Evolutionary conservation across 2,329 filamentous ascomycete species (phyloP).

Genomic region (Rhinocladiella similis): DNA sequence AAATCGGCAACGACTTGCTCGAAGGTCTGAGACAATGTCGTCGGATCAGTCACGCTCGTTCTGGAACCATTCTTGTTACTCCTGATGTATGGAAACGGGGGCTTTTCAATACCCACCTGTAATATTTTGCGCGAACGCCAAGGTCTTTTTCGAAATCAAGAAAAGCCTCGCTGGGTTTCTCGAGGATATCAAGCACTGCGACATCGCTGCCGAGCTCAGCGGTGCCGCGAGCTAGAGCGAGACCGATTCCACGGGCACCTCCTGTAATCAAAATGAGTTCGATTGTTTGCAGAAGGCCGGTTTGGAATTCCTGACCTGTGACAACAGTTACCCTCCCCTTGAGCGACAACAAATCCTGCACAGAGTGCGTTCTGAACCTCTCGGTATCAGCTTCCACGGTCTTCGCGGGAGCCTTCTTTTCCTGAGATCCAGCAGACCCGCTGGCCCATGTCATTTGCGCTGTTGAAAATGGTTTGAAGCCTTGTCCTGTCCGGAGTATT

Average conservation of each 20-base stretch:
- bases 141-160: slow-evolving; percentile 9
- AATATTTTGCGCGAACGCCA: slow-evolving; percentile 12
- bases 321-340: slow-evolving; percentile 49
- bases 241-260: slow-evolving; percentile 25
- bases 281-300: background rate
- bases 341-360: slow-evolving; percentile 45
- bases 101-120: slow-evolving; percentile 16
- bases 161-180: slow-evolving; percentile 17
- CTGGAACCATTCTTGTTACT: slow-evolving; percentile 35
- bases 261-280: slow-evolving; percentile 4
- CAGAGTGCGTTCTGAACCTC: slow-evolving; percentile 5
- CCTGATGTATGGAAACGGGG: no score
- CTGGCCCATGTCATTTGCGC: no score
- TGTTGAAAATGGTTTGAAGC: no score
- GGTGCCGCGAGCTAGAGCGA: slow-evolving; percentile 19
- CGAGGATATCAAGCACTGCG: slow-evolving; percentile 23
- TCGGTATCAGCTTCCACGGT: slow-evolving; percentile 5
- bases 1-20: slow-evolving; percentile 14
- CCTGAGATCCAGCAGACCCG: background rate
- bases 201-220: slow-evolving; percentile 24
- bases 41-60: slow-evolving; percentile 16
- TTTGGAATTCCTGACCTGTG: slow-evolving; percentile 36
- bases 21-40: slow-evolving; percentile 7
- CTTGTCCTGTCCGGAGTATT: no score
- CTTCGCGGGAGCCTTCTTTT: slow-evolving; percentile 1